Conservation (phyloP, 345 rosid species). For the Anastatica hierochuntica region DNA sequence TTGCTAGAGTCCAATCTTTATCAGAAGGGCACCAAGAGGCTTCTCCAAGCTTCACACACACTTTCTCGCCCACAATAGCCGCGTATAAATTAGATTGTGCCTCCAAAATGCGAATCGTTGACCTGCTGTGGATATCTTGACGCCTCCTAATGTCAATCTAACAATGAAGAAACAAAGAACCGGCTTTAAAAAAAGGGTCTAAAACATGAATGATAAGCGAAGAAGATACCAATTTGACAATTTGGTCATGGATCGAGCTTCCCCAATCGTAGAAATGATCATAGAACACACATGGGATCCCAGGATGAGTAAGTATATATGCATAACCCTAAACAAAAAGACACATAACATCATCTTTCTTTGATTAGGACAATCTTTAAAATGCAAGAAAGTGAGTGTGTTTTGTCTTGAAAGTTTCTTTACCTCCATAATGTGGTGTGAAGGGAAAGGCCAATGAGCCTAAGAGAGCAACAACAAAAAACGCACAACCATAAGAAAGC, state of each 20-base stretch:
- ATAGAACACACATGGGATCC: conserved; percentile 76
- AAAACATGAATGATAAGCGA: too few relatives aligned
- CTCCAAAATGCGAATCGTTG: conserved; percentile 46
- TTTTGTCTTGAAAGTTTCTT: background rate
- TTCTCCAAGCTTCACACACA: conserved; percentile 81
- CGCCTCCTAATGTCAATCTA: conserved; percentile 57
- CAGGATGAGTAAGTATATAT: conserved; percentile 88
- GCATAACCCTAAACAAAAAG: conserved; percentile 63
- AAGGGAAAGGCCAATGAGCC: conserved; percentile 91
- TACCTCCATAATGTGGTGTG: conserved; percentile 78
- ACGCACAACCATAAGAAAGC: too few relatives aligned
- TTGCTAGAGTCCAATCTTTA: conserved; percentile 63
- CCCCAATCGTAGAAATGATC: conserved; percentile 86
- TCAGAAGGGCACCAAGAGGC: conserved; percentile 89
- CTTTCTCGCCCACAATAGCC: conserved; percentile 64
- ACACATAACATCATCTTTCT: too few relatives aligned
- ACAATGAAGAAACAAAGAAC: background rate
- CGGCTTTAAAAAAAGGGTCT: too few relatives aligned
- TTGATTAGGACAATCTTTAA: too few relatives aligned
- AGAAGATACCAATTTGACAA: conserved; percentile 58
- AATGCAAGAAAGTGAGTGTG: too few relatives aligned
- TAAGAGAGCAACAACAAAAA: conserved; percentile 35
- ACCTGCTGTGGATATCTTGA: conserved; percentile 59
- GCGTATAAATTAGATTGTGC: conserved; percentile 63
- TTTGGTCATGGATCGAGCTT: conserved; percentile 51